Conservation (phyloP, 2,329 filamentous ascomycete species). For the Trichoderma sp. region DNA sequence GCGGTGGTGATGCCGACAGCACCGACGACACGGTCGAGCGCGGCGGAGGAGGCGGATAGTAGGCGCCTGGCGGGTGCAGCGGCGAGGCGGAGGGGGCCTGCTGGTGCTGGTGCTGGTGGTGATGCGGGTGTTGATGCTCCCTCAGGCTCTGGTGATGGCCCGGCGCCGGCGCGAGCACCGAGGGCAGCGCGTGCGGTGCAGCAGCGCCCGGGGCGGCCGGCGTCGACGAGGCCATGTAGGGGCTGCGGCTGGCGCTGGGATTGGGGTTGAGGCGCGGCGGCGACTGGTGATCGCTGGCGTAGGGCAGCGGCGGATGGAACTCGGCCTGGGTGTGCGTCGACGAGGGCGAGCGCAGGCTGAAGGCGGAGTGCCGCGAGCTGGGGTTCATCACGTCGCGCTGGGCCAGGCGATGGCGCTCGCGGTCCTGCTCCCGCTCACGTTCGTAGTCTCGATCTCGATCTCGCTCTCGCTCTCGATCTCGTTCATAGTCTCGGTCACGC, state of each 20-base stretch:
- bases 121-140: constrained; percentile 1
- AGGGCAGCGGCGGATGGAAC: constrained; percentile 42
- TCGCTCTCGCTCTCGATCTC: constrained; percentile 38
- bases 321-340: constrained; percentile 48
- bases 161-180: constrained; percentile 33
- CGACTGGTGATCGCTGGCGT: constrained; percentile 37
- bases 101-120: constrained; percentile 12
- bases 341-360: constrained; percentile 53
- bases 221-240: constrained; percentile 44
- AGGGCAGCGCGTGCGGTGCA: constrained; percentile 36
- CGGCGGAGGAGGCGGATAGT: constrained; percentile 41
- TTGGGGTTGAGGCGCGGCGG: constrained; percentile 36
- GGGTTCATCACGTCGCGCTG: constrained; percentile 54
- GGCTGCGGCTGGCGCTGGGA: constrained; percentile 32
- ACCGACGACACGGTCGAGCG: constrained; percentile 15
- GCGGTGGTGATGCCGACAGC: constrained; percentile 34
- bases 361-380: constrained; percentile 47
- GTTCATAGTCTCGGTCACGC: constrained; percentile 40
- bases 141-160: constrained; percentile 34
- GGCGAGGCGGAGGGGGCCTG: constrained; percentile 45
- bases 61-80: constrained; percentile 48
- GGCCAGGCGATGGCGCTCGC: constrained; percentile 1
- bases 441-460: constrained; percentile 34
- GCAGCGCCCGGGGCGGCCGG: constrained; percentile 36
- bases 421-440: constrained; percentile 30